Percentiles rank a stretch among this genome's conserved stretches.
These are phyloP conservation scores for Drechslerella dactyloides DNA, from an alignment of 2,329 filamentous ascomycete species.

Conservation along the genomic window DNA sequence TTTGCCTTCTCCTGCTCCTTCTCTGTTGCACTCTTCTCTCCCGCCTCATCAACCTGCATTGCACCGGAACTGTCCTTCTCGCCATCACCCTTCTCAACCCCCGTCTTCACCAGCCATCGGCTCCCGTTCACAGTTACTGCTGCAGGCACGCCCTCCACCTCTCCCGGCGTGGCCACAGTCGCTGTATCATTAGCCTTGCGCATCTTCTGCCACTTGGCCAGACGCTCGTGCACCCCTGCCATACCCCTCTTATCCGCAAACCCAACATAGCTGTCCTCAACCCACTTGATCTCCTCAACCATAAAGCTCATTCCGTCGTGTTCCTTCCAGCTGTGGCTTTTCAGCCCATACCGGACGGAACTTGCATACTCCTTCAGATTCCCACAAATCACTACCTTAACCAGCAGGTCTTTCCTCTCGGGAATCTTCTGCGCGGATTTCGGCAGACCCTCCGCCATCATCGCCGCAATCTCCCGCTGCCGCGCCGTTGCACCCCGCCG, in stretches of 20 bases:
- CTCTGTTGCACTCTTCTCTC: not conserved
- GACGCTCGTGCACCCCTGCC: slow-evolving; percentile 31
- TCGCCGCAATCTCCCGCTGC: slow-evolving; percentile 57
- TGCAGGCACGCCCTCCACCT: slow-evolving; percentile 4
- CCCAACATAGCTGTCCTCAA: slow-evolving; percentile 70
- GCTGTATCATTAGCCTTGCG: slow-evolving; percentile 32
- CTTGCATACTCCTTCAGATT: slow-evolving; percentile 76
- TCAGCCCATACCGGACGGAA: slow-evolving; percentile 78
- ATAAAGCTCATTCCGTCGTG: slow-evolving; percentile 92
- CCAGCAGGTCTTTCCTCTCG: slow-evolving; percentile 77
- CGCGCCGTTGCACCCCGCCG: slow-evolving; percentile 42
- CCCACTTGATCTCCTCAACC: slow-evolving; percentile 81
- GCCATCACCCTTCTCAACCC: slow-evolving; percentile 4
- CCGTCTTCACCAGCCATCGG: slow-evolving; percentile 29
- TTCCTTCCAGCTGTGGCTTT: slow-evolving; percentile 76
- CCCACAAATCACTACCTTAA: slow-evolving; percentile 84
- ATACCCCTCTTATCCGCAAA: slow-evolving; percentile 38
- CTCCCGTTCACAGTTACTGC: slow-evolving; percentile 10
- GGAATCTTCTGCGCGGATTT: slow-evolving; percentile 70
- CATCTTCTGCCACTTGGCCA: slow-evolving; percentile 46
- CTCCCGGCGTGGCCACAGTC: slow-evolving; percentile 1
- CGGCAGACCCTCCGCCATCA: slow-evolving; percentile 59
- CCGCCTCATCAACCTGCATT: slow-evolving; percentile 25
- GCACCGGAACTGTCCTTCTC: slow-evolving; percentile 22
- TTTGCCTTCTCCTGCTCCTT: slow-evolving; percentile 17